These are phyloP conservation scores for Arthrobotrys conoides DNA, from an alignment of 2,329 filamentous ascomycete genomes.

Conservation along the genomic window DNA sequence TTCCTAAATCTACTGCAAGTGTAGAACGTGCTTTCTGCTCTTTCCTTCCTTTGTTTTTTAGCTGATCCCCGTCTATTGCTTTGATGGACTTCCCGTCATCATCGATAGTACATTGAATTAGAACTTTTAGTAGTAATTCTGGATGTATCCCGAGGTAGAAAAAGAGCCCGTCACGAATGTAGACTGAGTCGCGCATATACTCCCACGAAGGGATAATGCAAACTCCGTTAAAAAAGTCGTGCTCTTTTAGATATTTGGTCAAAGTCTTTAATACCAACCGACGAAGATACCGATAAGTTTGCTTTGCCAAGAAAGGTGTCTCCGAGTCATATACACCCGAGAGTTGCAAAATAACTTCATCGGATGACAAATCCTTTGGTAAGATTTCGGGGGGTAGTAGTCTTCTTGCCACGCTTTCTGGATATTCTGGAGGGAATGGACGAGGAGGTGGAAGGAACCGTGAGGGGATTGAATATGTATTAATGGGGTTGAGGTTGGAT, in stretches of 20 bases:
- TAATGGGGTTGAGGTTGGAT: background rate
- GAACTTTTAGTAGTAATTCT: constrained; percentile 11
- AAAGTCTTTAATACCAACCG: background rate
- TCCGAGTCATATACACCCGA: background rate
- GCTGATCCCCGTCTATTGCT: background rate
- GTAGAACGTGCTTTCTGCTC: background rate
- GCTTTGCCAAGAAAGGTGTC: background rate
- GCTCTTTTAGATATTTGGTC: background rate
- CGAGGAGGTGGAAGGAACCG: background rate
- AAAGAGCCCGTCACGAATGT: constrained; percentile 10
- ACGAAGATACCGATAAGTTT: background rate
- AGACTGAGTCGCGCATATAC: constrained; percentile 11
- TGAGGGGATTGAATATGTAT: background rate
- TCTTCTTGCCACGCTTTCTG: background rate
- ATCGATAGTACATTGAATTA: constrained; percentile 22
- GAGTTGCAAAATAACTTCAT: background rate
- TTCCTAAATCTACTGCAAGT: constrained; percentile 18
- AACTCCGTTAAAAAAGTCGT: constrained; percentile 34
- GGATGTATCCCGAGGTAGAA: constrained; percentile 18
- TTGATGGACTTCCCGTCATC: background rate
- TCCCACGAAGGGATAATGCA: constrained; percentile 17
- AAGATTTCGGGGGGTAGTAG: constrained; percentile 4
- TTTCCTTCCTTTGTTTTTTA: background rate
- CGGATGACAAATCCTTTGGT: background rate
- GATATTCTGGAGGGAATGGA: constrained; percentile 6